phyloP scores from a whole-genome alignment of 257 asterid genomes.

The Ilex asprella region DNA sequence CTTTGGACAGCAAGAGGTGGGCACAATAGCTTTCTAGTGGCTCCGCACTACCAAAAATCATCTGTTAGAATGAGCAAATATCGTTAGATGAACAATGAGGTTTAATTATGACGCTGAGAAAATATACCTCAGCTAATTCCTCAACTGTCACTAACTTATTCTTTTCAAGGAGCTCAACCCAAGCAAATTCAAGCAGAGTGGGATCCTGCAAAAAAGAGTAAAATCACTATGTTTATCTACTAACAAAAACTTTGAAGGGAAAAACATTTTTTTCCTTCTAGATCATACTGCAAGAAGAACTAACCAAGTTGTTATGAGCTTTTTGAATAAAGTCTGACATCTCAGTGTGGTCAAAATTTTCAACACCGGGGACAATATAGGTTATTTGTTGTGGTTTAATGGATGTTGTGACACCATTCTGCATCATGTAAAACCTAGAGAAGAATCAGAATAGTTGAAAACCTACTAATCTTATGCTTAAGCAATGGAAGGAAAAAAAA shows the following conservation, averaged over 20 bases:
- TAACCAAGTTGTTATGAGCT: conserved; percentile 76
- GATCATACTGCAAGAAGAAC: conserved; percentile 21
- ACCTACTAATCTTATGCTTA: conserved; percentile 4
- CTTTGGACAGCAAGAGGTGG: conserved; percentile 71
- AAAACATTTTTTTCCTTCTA: conserved; percentile 5
- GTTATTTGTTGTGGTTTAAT: conserved; percentile 93
- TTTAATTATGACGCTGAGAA: conserved; percentile 12
- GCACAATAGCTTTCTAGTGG: conserved; percentile 94
- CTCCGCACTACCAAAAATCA: conserved; percentile 91
- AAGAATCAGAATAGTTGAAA: conserved; percentile 15
- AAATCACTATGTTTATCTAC: conserved; percentile 14
- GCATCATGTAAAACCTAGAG: conserved; percentile 23
- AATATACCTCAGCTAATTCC: conserved; percentile 83
- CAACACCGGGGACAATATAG: conserved; percentile 80
- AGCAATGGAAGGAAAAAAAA: conserved; percentile 14
- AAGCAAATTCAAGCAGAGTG: conserved; percentile 83
- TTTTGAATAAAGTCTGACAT: conserved; percentile 63
- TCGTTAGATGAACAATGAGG: conserved; percentile 33
- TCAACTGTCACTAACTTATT: conserved; percentile 62
- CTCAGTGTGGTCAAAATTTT: conserved; percentile 64
- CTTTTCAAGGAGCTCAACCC: conserved; percentile 94
- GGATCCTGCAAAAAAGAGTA: conserved; percentile 48
- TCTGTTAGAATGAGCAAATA: conserved; percentile 54
- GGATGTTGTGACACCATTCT: conserved; percentile 80
- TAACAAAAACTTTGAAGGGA: conserved; percentile 7